Base-by-base conservation (phyloP, 148 eudicot species). In the Chenopodium formosanum region DNA sequence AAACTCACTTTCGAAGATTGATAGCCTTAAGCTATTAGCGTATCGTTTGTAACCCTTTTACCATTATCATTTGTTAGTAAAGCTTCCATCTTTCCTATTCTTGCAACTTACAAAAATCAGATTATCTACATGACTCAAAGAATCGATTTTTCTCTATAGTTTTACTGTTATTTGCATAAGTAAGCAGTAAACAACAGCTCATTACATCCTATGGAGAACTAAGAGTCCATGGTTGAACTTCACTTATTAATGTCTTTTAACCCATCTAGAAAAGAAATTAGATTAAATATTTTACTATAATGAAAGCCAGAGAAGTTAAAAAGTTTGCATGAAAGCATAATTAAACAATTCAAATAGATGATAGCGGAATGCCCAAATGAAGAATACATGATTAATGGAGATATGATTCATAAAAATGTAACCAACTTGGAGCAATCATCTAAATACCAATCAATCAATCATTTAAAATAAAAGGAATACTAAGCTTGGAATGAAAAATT, bases 401-500 rank as follows among this genome's bases (percentile, higher is more conserved):
- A 70, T 20, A 25, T 6, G 66, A 47, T 8, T 52, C 16, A 34
- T 34, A 53, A 3, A 10, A 53, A 14, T 53, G 16, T 14, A 1
- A 11, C 60, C 60, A 56, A 56, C 16, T 56, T 12, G 62, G 20
- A 17, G 62, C 4, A 13, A 5, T 56, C 62, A 58, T 71, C 22
- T 65, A 65, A 29, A 40, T 5, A 40, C 44, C 44, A 40, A 40
- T 34, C 37, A 50, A 56, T 53, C 19, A 50, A 56, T 66, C 56
- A 34, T 31, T 47, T 2, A 46, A 73, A 75, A 25, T 58, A 71
- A 82, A 52, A 80, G 66, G 31, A 34, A 69, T 11, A 52, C 34
- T 17, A 53, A 32, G 67, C n/a, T 29, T 47, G 58, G 31, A 44
- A 19, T 69, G 62, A 56, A 64, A 80, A 37, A 17, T n/a, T 91